These are phyloP conservation scores for Colletotrichum sansevieriae DNA, from an alignment of 2,329 filamentous ascomycete species.

Conservation along the genomic window DNA sequence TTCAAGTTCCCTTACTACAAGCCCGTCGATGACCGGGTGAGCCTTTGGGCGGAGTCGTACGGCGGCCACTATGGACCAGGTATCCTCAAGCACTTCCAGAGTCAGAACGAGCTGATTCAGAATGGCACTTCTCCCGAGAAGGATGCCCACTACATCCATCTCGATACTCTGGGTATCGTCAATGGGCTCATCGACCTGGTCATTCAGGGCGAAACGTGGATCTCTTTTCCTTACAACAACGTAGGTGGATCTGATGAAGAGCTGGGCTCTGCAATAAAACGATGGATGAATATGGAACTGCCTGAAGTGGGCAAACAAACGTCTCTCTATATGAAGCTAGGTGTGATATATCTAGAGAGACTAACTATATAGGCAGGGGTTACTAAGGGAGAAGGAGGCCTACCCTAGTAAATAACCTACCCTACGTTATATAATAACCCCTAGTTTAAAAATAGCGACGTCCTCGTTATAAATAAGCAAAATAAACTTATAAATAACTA, in stretches of 20 bases:
- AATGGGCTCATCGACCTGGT: constrained; percentile 78
- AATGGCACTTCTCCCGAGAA: constrained; percentile 66
- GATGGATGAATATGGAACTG: too few relatives aligned
- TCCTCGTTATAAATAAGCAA: too few relatives aligned
- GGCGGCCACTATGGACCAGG: constrained; percentile 58
- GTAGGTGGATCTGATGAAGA: constrained; percentile 48
- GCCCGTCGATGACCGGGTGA: constrained; percentile 63
- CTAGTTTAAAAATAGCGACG: too few relatives aligned
- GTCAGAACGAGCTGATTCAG: constrained; percentile 70
- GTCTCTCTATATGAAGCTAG: too few relatives aligned
- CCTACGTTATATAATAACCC: too few relatives aligned
- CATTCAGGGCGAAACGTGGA: constrained; percentile 69
- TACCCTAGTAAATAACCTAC: too few relatives aligned
- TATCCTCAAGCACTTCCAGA: constrained; percentile 70
- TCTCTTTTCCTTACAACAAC: constrained; percentile 71
- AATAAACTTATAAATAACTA: too few relatives aligned
- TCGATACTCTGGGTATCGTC: constrained; percentile 76
- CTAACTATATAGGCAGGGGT: too few relatives aligned
- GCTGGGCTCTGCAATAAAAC: too few relatives aligned
- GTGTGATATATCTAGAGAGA: too few relatives aligned
- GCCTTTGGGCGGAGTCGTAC: constrained; percentile 71
- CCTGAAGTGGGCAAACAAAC: too few relatives aligned
- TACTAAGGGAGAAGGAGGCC: too few relatives aligned
- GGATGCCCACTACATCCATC: constrained; percentile 57
- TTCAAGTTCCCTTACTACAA: constrained; percentile 69